Percentiles rank a stretch among this genome's conserved stretches.
Conservation (phyloP, 805 yeast genomes). For the Isabelozyma gotoi region DNA sequence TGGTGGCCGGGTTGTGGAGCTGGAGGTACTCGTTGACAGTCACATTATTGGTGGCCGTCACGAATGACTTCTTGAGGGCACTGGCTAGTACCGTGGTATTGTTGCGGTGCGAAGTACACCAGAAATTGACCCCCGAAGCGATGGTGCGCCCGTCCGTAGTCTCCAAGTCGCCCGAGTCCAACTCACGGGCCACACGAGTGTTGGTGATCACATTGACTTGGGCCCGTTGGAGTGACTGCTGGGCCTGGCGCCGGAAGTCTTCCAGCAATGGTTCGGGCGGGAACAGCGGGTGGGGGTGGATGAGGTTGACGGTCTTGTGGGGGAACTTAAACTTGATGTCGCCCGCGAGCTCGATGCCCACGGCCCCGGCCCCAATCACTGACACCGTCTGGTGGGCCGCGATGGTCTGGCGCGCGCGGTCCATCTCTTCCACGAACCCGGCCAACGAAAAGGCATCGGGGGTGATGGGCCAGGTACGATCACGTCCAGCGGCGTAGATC, state of each 20-base stretch:
- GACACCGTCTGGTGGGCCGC: constrained; percentile 32
- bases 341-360: constrained; percentile 43
- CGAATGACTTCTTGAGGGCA: constrained; percentile 17
- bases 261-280: constrained; percentile 38
- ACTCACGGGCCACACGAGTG: constrained; percentile 29
- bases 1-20: constrained; percentile 16
- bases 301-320: constrained; percentile 30
- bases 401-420: constrained; percentile 26
- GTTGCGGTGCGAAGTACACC: constrained; percentile 36
- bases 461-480: constrained; percentile 54
- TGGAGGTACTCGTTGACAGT: constrained; percentile 38
- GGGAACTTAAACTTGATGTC: constrained; percentile 35
- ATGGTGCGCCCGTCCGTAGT: constrained; percentile 28
- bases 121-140: constrained; percentile 29
- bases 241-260: constrained; percentile 25
- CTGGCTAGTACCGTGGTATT: constrained; percentile 27
- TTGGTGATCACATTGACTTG: constrained; percentile 30
- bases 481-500: constrained; percentile 49
- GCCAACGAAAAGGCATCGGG: constrained; percentile 43
- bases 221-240: constrained; percentile 23
- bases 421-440: constrained; percentile 44
- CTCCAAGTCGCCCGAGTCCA: constrained; percentile 22
- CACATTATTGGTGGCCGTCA: constrained; percentile 28
- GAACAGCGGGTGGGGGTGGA: constrained; percentile 35
- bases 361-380: constrained; percentile 49